Percentiles rank a stretch among this genome's conserved stretches.
These are phyloP conservation scores for Effrenium voratum DNA, from an alignment of 73 alveolate species.

Conservation along the genomic window DNA sequence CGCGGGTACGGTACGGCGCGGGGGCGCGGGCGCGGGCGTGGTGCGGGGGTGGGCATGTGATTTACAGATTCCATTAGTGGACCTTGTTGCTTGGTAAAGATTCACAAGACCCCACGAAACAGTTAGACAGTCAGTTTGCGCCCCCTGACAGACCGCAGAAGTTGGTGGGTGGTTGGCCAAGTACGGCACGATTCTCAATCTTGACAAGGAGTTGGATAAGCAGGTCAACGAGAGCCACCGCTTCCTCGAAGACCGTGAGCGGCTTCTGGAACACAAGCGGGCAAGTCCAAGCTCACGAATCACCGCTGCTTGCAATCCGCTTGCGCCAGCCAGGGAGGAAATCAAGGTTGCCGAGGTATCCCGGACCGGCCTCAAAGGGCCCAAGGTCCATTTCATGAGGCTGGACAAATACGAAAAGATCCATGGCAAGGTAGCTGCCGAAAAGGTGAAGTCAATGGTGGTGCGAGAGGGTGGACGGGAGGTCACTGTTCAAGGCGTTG, in stretches of 20 bases:
- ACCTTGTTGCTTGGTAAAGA: no score
- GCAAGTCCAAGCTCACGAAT: not conserved
- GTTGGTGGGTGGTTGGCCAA: not conserved
- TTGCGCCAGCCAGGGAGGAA: not conserved
- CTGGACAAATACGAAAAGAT: not conserved
- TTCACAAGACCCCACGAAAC: no score
- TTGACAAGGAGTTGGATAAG: not conserved
- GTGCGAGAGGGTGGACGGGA: no score
- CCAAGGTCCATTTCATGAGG: not conserved
- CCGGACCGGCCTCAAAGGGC: not conserved
- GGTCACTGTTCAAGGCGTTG: not conserved
- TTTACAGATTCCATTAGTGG: no score
- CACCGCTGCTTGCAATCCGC: not conserved
- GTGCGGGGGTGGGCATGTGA: no score
- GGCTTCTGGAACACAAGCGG: not conserved
- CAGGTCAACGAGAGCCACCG: not conserved
- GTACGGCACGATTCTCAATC: not conserved
- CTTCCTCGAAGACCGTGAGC: not conserved
- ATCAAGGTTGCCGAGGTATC: not conserved
- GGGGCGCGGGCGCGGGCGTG: no score
- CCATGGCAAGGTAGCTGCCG: not conserved
- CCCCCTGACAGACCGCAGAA: not conserved
- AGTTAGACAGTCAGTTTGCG: no score
- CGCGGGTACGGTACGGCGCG: not conserved
- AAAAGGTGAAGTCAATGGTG: not conserved